A percentile compares a stretch with the other conserved stretches of the same genome.
Conservation (phyloP, 768 basidiomycete genomes). For the Amanita pseudoporphyria region DNA sequence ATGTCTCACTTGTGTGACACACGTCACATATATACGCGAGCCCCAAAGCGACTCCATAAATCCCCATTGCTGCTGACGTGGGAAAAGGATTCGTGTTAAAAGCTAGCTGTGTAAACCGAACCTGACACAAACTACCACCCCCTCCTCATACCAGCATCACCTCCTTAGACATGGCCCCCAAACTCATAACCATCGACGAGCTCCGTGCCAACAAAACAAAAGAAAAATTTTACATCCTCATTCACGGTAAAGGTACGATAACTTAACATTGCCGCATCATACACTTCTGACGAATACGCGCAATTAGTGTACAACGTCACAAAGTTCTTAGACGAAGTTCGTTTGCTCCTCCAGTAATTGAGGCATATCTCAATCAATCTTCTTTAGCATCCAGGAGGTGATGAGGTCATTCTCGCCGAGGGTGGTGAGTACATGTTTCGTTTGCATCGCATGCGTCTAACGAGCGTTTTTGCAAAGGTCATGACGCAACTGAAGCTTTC, state of each 20-base stretch:
- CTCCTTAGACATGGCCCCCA: constrained; percentile 31
- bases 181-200: constrained; percentile 59
- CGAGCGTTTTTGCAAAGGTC: constrained; percentile 37
- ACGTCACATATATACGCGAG: too few species aligned
- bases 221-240: constrained; percentile 70
- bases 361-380: background rate
- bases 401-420: constrained; percentile 94
- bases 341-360: constrained; percentile 7
- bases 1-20: too few species aligned
- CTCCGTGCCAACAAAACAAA: constrained; percentile 70
- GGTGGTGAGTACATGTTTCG: constrained; percentile 49
- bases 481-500: constrained; percentile 96
- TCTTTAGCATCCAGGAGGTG: constrained; percentile 87
- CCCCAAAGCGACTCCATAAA: too few species aligned
- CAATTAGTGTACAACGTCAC: constrained; percentile 82
- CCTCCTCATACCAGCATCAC: constrained; percentile 11
- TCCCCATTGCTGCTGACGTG: constrained; percentile 12
- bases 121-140: constrained; percentile 11
- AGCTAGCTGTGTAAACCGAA: constrained; percentile 10
- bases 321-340: constrained; percentile 91
- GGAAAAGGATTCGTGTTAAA: constrained; percentile 22
- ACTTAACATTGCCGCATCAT: constrained; percentile 23
- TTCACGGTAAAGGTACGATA: constrained; percentile 71
- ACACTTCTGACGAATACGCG: constrained; percentile 1
- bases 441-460: constrained; percentile 4